phyloP scores from a whole-genome alignment of 2,329 filamentous ascomycete genomes.

The Nemania serpens region DNA sequence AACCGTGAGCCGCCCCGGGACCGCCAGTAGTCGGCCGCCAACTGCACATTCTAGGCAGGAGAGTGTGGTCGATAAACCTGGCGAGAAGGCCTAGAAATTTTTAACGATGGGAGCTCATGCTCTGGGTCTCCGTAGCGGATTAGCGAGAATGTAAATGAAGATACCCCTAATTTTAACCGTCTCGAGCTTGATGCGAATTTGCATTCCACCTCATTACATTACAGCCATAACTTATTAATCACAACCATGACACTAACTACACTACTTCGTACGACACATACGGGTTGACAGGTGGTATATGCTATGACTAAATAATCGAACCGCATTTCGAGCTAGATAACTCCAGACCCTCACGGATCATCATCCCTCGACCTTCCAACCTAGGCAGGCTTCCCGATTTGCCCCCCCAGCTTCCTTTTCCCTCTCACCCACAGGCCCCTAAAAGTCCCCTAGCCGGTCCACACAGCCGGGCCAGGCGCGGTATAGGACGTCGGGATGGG shows the following conservation, averaged over 20 bases:
- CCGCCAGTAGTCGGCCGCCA: conserved; percentile 38
- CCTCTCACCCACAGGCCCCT: too few relatives aligned
- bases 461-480: conserved; percentile 36
- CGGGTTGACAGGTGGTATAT: not conserved
- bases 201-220: not conserved
- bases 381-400: not conserved
- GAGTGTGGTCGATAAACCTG: conserved; percentile 29
- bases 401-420: not conserved
- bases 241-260: not conserved
- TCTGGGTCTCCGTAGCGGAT: not conserved
- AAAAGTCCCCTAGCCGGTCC: conserved; percentile 11
- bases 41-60: conserved; percentile 35
- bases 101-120: not conserved
- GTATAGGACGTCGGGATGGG: conserved; percentile 38
- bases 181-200: not conserved
- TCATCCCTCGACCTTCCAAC: not conserved
- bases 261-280: not conserved
- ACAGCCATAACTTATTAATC: not conserved
- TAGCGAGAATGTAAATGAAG: not conserved
- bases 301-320: not conserved
- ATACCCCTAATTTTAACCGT: conserved; percentile 12
- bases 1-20: conserved; percentile 50
- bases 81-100: conserved; percentile 26
- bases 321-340: too few relatives aligned
- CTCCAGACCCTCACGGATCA: not conserved